Conservation (phyloP, 352 stramenopile species). For the Phytophthora palmivora region DNA sequence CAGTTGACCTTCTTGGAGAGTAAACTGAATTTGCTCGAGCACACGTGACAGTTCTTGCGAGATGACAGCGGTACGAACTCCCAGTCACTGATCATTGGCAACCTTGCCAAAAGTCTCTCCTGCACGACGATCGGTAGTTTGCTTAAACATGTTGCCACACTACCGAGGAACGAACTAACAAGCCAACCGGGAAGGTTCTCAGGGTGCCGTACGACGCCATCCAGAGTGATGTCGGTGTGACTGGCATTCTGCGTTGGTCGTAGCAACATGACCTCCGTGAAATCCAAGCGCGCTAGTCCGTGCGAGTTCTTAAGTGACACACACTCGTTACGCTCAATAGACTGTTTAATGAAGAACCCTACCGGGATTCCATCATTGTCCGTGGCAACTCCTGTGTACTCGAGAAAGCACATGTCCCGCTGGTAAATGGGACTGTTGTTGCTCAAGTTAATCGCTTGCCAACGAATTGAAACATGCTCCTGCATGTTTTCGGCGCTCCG, state of each 20-base stretch:
- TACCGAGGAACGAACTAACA: slow-evolving; percentile 50
- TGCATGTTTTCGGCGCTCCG: slow-evolving; percentile 52
- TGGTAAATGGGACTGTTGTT: slow-evolving; percentile 53
- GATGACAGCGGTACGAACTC: slow-evolving; percentile 50
- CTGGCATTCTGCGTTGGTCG: slow-evolving; percentile 45
- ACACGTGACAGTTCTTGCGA: slow-evolving; percentile 74
- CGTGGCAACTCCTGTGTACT: slow-evolving; percentile 71
- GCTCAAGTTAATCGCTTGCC: slow-evolving; percentile 70
- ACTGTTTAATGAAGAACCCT: slow-evolving; percentile 69
- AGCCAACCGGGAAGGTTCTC: slow-evolving; percentile 51
- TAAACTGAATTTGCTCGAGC: slow-evolving; percentile 64
- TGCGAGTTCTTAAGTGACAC: slow-evolving; percentile 70
- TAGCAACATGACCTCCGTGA: slow-evolving; percentile 62
- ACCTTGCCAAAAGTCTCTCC: slow-evolving; percentile 47
- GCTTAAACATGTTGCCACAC: slow-evolving; percentile 42
- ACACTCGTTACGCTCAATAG: slow-evolving; percentile 63
- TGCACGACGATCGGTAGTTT: slow-evolving; percentile 66
- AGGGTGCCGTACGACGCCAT: slow-evolving; percentile 50
- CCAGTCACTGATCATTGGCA: slow-evolving; percentile 57
- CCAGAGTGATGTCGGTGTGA: slow-evolving; percentile 65
- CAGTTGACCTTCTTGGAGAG: slow-evolving; percentile 83
- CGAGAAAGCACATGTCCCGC: slow-evolving; percentile 75
- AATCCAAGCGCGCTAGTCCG: slow-evolving; percentile 55
- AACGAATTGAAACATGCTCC: slow-evolving; percentile 75
- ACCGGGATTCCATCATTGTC: slow-evolving; percentile 62